Base-by-base conservation (phyloP, 2,329 filamentous ascomycete species). In the Talaromyces sp. region DNA sequence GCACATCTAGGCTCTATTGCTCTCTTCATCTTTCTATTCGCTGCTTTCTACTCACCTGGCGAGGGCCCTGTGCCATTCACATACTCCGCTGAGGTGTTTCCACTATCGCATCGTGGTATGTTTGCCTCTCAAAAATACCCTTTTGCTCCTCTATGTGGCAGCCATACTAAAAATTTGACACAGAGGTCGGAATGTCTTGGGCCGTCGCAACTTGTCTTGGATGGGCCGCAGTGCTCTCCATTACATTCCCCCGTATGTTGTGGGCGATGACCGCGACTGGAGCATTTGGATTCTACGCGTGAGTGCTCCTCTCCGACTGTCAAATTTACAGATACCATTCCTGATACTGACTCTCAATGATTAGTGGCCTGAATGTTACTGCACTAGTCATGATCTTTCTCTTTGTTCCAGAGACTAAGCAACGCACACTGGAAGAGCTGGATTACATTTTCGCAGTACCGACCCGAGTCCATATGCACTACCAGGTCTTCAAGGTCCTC, bases 331-430 rank as follows among this genome's bases (percentile, higher is more conserved):
- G 14, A 24, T 8, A 30, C 39, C 35, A 14, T 37, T 41, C 11
- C 36, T 24, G 27, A 52, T 7, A 32, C 52, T 39, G 37, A 60
- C 16, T 8, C 47, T 36, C n/a, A 40, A 5, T 17, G 9, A 53
- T 47, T 37, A 75, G 73, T 13, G 82, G 72, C 0, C 71, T 88
- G 7, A 89, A 88, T 57, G 58, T 86, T 3, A 64, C 82, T 2
- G 85, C 85, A 0, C 75, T 87, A 14, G 52, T 83, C 20, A 81
- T 88, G 75, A 87, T 88, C 57, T 86, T 86, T 73, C 73, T 87
- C 36, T 82, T 80, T 65, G 70, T 84, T 0, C 81, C 80, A 1
- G 81, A 83, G 64, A 83, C 81, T 3, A 83, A 82, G 56, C 77
- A 83, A 61, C 76, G 77, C 29, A 83, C 81, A 2, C 64, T 75